These are phyloP conservation scores for Agaricus sinodeliciosus DNA, from an alignment of 768 basidiomycete species.

Conservation along the genomic window DNA sequence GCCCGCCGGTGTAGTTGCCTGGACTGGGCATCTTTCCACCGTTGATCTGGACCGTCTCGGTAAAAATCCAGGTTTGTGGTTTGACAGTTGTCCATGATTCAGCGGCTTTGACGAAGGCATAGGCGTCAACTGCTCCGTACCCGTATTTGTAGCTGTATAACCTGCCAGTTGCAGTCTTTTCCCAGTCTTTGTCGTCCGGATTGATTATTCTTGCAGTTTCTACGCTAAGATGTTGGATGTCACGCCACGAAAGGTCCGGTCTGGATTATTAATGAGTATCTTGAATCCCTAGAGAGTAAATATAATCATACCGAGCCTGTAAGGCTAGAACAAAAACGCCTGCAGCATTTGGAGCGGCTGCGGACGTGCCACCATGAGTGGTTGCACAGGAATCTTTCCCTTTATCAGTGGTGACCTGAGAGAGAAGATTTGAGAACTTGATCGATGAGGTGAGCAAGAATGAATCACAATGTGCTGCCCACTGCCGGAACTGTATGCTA, in stretches of 20 bases:
- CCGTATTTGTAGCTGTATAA: slow-evolving; percentile 88
- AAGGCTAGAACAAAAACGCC: slow-evolving; percentile 91
- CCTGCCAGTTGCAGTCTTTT: slow-evolving; percentile 64
- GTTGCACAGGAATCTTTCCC: slow-evolving; percentile 78
- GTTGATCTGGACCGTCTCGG: slow-evolving; percentile 62
- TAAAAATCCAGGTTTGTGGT: slow-evolving; percentile 87
- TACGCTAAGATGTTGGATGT: slow-evolving; percentile 87
- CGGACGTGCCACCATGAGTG: slow-evolving; percentile 92
- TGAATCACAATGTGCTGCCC: slow-evolving; percentile 84
- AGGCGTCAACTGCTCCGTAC: slow-evolving; percentile 84
- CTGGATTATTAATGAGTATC: slow-evolving; percentile 28
- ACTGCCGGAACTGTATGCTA: slow-evolving; percentile 92
- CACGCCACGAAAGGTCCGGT: slow-evolving; percentile 95
- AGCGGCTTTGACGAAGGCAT: slow-evolving; percentile 73
- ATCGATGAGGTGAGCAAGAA: slow-evolving; percentile 1
- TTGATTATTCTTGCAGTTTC: slow-evolving; percentile 74
- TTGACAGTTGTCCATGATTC: slow-evolving; percentile 83
- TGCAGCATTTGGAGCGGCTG: slow-evolving; percentile 94
- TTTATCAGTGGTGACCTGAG: slow-evolving; percentile 89
- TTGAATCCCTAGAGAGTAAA: background rate
- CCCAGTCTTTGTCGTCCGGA: slow-evolving; percentile 91
- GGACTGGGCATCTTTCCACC: slow-evolving; percentile 50
- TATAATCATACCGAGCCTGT: slow-evolving; percentile 59
- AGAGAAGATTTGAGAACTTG: slow-evolving; percentile 12
- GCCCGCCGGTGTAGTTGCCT: slow-evolving; percentile 55